Evolutionary conservation across 2,329 filamentous ascomycete species (phyloP).

Genomic region (Oidium heveae): DNA sequence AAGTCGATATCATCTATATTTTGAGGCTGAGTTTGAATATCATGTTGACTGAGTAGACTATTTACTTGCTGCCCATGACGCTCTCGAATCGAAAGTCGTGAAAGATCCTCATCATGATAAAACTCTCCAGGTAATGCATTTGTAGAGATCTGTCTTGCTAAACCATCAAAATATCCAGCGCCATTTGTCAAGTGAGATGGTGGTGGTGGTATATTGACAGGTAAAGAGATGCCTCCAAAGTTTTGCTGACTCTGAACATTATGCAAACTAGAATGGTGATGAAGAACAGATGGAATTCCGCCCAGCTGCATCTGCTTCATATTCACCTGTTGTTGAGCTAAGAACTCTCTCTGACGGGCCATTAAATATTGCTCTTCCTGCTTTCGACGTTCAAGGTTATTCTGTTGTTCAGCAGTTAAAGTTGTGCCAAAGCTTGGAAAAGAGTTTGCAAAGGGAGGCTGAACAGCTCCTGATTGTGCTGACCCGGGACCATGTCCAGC

Average conservation of each 20-base stretch:
- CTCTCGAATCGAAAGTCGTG: slow-evolving; percentile 23
- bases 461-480: slow-evolving; percentile 35
- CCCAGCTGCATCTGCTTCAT: slow-evolving; percentile 46
- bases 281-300: slow-evolving; percentile 29
- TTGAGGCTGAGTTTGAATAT: slow-evolving; percentile 24
- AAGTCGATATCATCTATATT: slow-evolving; percentile 9
- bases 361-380: slow-evolving; percentile 96
- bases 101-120: slow-evolving; percentile 49
- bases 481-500: slow-evolving; percentile 14
- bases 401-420: slow-evolving; percentile 89
- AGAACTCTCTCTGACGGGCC: slow-evolving; percentile 82
- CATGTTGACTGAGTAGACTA: slow-evolving; percentile 10
- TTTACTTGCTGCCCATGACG: slow-evolving; percentile 9
- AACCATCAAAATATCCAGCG: slow-evolving; percentile 43
- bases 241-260: slow-evolving; percentile 94
- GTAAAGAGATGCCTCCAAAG: slow-evolving; percentile 84
- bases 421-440: slow-evolving; percentile 95
- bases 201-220: slow-evolving; percentile 27
- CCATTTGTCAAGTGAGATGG: slow-evolving; percentile 24
- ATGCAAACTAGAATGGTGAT: slow-evolving; percentile 86
- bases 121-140: slow-evolving; percentile 23
- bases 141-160: slow-evolving; percentile 18
- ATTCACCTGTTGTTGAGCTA: slow-evolving; percentile 64
- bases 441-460: slow-evolving; percentile 74
- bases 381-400: slow-evolving; percentile 84